These are phyloP conservation scores for Turnera subulata DNA, from an alignment of 345 rosid genomes.

Conservation along the genomic window DNA sequence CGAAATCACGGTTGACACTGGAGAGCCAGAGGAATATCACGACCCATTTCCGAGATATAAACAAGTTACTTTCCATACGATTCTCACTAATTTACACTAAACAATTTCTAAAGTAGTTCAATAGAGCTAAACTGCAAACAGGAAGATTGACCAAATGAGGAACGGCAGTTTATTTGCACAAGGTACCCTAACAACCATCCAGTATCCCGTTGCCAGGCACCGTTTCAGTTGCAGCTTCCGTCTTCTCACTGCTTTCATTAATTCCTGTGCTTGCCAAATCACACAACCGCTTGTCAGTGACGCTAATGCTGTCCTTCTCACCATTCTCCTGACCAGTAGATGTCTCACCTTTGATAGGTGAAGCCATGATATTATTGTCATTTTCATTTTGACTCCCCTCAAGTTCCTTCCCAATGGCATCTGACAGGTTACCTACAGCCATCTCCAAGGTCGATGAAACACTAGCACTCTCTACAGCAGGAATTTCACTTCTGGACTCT, in stretches of 20 bases:
- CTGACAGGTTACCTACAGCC: constrained; percentile 18
- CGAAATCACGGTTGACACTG: too few species aligned
- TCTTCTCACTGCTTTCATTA: constrained; percentile 17
- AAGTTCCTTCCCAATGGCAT: constrained; percentile 9
- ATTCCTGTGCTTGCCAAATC: not conserved
- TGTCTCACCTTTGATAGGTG: constrained; percentile 13
- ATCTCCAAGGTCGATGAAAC: constrained; percentile 15
- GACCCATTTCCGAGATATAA: too few species aligned
- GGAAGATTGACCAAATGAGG: not conserved
- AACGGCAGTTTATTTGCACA: constrained; percentile 12
- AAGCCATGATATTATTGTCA: constrained; percentile 12
- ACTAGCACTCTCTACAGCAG: constrained; percentile 23
- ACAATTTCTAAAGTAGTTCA: constrained; percentile 12
- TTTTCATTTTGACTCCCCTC: constrained; percentile 26
- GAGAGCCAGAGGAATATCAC: too few species aligned
- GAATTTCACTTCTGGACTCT: constrained; percentile 21
- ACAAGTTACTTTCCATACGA: constrained; percentile 8
- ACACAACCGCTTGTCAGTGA: not conserved
- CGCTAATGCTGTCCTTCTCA: not conserved
- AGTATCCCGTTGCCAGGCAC: constrained; percentile 16
- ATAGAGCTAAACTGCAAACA: not conserved
- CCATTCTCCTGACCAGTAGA: constrained; percentile 24
- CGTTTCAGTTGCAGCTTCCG: constrained; percentile 19
- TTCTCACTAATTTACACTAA: constrained; percentile 20
- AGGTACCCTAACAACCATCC: constrained; percentile 3